These are phyloP conservation scores for Paragyromitra xinjiangensis DNA, from an alignment of 495 filamentous ascomycete genomes.

Conservation along the genomic window DNA sequence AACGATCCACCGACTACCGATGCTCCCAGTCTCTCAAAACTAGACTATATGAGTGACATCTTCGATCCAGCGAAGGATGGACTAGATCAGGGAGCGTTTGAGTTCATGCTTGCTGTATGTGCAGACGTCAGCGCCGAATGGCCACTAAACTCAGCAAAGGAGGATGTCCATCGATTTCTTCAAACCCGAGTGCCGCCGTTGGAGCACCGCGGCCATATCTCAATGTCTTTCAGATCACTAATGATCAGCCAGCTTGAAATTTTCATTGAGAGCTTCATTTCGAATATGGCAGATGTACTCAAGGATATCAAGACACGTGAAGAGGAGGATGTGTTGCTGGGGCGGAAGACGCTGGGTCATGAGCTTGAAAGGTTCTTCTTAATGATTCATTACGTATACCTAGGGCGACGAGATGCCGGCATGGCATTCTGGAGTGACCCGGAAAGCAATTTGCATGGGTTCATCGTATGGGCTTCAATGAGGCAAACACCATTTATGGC, in stretches of 20 bases:
- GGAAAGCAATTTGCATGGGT: conserved; percentile 89
- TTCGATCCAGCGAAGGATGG: conserved; percentile 61
- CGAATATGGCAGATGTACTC: conserved; percentile 91
- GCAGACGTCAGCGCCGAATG: conserved; percentile 72
- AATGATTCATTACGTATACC: conserved; percentile 90
- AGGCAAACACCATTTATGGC: conserved; percentile 91
- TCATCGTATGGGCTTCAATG: conserved; percentile 92
- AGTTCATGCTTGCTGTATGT: conserved; percentile 85
- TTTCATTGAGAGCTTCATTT: conserved; percentile 88
- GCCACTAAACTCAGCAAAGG: conserved; percentile 56
- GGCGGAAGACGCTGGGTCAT: conserved; percentile 77
- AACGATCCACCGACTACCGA: conserved; percentile 71
- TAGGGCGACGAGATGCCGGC: conserved; percentile 80
- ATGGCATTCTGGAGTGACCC: conserved; percentile 87
- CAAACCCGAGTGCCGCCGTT: conserved; percentile 77
- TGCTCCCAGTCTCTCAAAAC: conserved; percentile 66
- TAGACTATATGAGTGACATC: conserved; percentile 63
- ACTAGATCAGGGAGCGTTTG: conserved; percentile 89
- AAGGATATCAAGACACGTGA: conserved; percentile 86
- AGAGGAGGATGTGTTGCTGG: conserved; percentile 80
- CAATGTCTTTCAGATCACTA: conserved; percentile 69
- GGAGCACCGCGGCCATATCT: conserved; percentile 69
- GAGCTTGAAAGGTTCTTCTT: conserved; percentile 90
- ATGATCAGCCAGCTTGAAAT: conserved; percentile 82
- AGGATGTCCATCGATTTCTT: conserved; percentile 78